A percentile compares a stretch with the other conserved stretches of the same genome.
phyloP scores from a whole-genome alignment of 208 protist genomes.

The Acanthamoeba rhysodes region DNA sequence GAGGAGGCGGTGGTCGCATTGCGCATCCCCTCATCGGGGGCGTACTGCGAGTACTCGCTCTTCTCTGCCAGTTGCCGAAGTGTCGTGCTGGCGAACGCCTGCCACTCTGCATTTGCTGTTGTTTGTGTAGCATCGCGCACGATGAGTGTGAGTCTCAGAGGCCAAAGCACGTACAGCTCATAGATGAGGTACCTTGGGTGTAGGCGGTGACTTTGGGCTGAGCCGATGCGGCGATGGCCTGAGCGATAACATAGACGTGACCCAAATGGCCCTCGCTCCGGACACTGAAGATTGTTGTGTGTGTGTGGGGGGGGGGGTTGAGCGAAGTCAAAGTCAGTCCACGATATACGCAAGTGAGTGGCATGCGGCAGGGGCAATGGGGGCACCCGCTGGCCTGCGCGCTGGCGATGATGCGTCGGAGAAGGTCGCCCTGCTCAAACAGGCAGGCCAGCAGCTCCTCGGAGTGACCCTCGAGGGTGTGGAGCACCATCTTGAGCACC shows the following conservation, averaged over 20 bases:
- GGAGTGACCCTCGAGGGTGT: background rate
- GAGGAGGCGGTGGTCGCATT: slow-evolving; percentile 31
- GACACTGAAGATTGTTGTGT: no score
- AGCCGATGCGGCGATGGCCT: background rate
- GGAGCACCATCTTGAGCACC: slow-evolving; percentile 53
- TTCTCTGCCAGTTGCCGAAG: background rate
- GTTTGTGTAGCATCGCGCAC: background rate
- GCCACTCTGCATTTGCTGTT: background rate
- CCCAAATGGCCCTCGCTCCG: background rate
- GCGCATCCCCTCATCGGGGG: slow-evolving; percentile 14
- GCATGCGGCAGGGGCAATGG: no score
- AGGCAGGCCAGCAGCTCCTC: background rate
- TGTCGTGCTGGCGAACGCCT: background rate
- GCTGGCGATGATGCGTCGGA: background rate
- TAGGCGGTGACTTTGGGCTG: background rate
- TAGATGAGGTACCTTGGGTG: background rate
- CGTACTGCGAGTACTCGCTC: slow-evolving; percentile 49
- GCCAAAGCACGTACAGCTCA: background rate
- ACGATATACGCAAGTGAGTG: no score
- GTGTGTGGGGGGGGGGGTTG: no score
- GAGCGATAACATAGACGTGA: background rate
- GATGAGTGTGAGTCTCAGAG: background rate
- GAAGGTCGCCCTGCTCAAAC: background rate
- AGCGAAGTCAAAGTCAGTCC: no score
- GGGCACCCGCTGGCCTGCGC: background rate